Evolutionary conservation across 2,329 filamentous ascomycete species (phyloP).

Genomic region (Epichloe typhina): DNA sequence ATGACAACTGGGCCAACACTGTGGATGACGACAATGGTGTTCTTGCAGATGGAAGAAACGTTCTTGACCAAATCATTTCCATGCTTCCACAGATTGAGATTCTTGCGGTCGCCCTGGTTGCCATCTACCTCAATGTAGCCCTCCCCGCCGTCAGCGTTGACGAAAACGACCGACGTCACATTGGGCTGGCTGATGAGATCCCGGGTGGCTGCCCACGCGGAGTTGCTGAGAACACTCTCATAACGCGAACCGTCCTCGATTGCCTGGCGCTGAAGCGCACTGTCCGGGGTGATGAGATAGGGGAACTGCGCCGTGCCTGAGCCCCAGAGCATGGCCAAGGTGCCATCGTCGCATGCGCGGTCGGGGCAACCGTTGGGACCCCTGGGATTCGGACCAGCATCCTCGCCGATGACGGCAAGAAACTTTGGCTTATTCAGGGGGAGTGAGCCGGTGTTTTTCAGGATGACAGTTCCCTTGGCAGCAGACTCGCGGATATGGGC

Average conservation of each 20-base stretch:
- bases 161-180: constrained; percentile 72
- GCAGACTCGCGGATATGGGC: constrained; percentile 61
- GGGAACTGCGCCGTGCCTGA: constrained; percentile 62
- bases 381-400: constrained; percentile 59
- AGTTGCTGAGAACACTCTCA: constrained; percentile 56
- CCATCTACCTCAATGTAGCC: constrained; percentile 73
- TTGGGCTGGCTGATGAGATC: constrained; percentile 46
- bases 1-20: constrained; percentile 69
- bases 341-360: constrained; percentile 46
- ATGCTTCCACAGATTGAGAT: constrained; percentile 77
- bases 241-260: constrained; percentile 43
- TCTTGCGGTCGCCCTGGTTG: constrained; percentile 81
- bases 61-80: constrained; percentile 73
- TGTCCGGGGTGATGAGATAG: constrained; percentile 62
- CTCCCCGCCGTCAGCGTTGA: constrained; percentile 77
- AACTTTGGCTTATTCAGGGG: constrained; percentile 70
- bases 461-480: constrained; percentile 68
- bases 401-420: constrained; percentile 67
- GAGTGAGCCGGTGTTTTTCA: constrained; percentile 70
- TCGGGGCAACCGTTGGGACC: constrained; percentile 73
- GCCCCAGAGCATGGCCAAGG: constrained; percentile 67
- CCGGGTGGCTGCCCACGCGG: constrained; percentile 47
- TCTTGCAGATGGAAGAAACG: constrained; percentile 64
- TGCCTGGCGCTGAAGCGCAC: constrained; percentile 52
- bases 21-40: constrained; percentile 88